phyloP scores from a whole-genome alignment of 2,329 filamentous ascomycete species.

The Ilyonectria mors-panacis region DNA sequence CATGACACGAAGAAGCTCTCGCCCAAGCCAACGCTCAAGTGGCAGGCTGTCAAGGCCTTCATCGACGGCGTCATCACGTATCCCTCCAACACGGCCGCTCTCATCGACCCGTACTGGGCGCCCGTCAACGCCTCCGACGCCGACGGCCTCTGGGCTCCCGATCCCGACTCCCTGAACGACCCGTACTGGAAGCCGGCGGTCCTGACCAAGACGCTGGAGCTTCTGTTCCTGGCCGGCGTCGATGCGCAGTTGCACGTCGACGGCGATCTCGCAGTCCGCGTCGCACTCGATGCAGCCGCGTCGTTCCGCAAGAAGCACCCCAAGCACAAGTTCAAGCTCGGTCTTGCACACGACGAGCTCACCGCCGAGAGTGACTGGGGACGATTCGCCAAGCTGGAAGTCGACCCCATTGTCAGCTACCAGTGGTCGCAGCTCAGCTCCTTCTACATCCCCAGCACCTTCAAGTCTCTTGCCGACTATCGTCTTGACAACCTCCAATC shows the following conservation, averaged over 20 bases:
- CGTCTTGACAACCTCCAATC: constrained; percentile 49
- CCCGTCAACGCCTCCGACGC: constrained; percentile 40
- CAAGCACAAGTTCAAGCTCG: constrained; percentile 40
- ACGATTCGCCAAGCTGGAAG: constrained; percentile 43
- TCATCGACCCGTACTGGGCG: constrained; percentile 46
- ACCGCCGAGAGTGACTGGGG: constrained; percentile 43
- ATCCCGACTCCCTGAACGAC: constrained; percentile 43
- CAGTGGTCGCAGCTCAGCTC: constrained; percentile 49
- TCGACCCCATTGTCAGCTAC: constrained; percentile 46
- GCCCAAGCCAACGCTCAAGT: constrained; percentile 44
- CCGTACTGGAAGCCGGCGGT: constrained; percentile 46
- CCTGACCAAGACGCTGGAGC: constrained; percentile 43
- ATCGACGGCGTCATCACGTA: constrained; percentile 49
- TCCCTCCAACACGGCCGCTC: constrained; percentile 47
- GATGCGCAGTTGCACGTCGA: constrained; percentile 46
- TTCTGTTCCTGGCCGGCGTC: constrained; percentile 39
- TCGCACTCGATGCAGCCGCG: constrained; percentile 44
- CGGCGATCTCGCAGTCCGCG: constrained; percentile 45
- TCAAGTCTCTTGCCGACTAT: constrained; percentile 40
- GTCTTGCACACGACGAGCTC: constrained; percentile 47
- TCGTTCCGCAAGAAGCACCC: constrained; percentile 40
- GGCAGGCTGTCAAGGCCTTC: constrained; percentile 49
- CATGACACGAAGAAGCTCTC: constrained; percentile 35
- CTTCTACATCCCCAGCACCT: constrained; percentile 44
- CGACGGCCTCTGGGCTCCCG: constrained; percentile 35